phyloP scores from a whole-genome alignment of 306 rosid genomes.

The Parietaria judaica region DNA sequence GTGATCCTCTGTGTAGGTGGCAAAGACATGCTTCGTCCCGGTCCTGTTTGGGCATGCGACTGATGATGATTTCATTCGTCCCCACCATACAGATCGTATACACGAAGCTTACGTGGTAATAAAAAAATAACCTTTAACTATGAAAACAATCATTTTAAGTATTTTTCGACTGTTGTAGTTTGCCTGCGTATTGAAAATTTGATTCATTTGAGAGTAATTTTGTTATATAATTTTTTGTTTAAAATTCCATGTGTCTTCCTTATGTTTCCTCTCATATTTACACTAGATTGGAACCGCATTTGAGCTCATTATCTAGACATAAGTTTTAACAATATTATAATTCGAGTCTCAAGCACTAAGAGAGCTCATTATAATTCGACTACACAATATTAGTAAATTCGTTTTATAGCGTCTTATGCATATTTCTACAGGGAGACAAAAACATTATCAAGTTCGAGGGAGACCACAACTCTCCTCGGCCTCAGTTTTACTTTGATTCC shows the following conservation, averaged over 20 bases:
- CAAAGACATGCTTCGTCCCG: conserved; percentile 83
- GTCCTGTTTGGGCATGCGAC: conserved; percentile 77
- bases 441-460: conserved; percentile 89
- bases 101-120: conserved; percentile 75
- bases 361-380: no score
- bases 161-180: no score
- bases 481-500: conserved; percentile 88
- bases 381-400: no score
- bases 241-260: no score
- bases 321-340: not conserved
- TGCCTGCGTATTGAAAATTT: no score
- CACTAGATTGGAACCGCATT: no score
- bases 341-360: not conserved
- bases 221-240: no score
- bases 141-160: no score
- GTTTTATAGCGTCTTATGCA: conserved; percentile 4
- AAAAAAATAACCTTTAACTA: conserved; percentile 6
- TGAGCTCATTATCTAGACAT: no score
- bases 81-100: conserved; percentile 88
- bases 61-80: conserved; percentile 90
- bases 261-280: no score
- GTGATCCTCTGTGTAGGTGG: conserved; percentile 37
- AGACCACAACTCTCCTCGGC: conserved; percentile 96
- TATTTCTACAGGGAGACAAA: conserved; percentile 77
- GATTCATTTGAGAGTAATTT: no score